These are phyloP conservation scores for Tillandsia fasciculata DNA, from an alignment of 176 grass and related monocot species.

Conservation along the genomic window DNA sequence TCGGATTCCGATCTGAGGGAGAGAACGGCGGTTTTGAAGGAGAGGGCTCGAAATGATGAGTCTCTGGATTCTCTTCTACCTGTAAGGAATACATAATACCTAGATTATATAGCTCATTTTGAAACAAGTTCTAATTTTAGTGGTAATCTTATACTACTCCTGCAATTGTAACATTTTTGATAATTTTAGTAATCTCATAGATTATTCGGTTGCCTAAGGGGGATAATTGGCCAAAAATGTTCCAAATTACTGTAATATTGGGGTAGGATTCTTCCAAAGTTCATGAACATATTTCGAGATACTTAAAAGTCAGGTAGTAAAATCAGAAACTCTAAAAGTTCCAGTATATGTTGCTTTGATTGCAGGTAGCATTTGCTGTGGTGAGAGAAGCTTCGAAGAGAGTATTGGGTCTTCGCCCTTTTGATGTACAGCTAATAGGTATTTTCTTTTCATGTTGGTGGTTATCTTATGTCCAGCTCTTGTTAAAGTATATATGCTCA, in stretches of 20 bases:
- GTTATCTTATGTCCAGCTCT: background rate
- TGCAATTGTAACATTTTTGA: too few relatives aligned
- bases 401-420: slow-evolving; percentile 83
- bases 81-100: slow-evolving; percentile 16
- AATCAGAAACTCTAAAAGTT: too few relatives aligned
- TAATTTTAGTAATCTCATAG: too few relatives aligned
- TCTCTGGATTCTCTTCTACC: slow-evolving; percentile 80
- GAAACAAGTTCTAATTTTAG: too few relatives aligned
- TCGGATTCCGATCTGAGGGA: slow-evolving; percentile 64
- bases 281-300: too few relatives aligned
- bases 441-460: background rate
- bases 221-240: too few relatives aligned
- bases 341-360: background rate
- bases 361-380: slow-evolving; percentile 88
- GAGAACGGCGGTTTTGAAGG: slow-evolving; percentile 53
- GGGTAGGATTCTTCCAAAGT: too few relatives aligned
- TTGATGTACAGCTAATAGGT: slow-evolving; percentile 79
- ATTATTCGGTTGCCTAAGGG: too few relatives aligned
- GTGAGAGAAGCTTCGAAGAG: slow-evolving; percentile 98
- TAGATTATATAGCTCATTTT: too few relatives aligned
- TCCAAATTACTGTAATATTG: too few relatives aligned
- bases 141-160: too few relatives aligned
- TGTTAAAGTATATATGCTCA: background rate
- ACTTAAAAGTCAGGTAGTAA: too few relatives aligned
- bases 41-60: slow-evolving; percentile 55